phyloP scores from a whole-genome alignment of 805 yeast genomes.

The Ogataea pilisensis region DNA sequence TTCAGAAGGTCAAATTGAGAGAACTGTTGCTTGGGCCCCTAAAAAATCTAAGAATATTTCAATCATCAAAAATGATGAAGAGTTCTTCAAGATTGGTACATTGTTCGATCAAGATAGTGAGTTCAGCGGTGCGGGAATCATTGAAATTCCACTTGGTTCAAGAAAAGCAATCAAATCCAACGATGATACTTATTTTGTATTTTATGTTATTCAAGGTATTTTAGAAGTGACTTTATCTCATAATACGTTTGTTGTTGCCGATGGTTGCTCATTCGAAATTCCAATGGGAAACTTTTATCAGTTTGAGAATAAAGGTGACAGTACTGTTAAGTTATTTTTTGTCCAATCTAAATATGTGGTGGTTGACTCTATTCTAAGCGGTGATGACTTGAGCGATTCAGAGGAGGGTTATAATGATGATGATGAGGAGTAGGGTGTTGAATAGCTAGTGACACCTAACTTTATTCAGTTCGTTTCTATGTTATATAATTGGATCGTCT shows the following conservation, averaged over 20 bases:
- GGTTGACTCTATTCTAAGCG: slow-evolving; percentile 25
- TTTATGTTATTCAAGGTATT: slow-evolving; percentile 68
- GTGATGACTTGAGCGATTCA: slow-evolving; percentile 17
- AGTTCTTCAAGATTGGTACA: slow-evolving; percentile 58
- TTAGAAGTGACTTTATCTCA: slow-evolving; percentile 64
- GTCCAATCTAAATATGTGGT: slow-evolving; percentile 57
- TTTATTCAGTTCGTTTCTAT: neutral
- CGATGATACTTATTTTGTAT: slow-evolving; percentile 65
- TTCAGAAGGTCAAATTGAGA: slow-evolving; percentile 37
- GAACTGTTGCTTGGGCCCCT: slow-evolving; percentile 65
- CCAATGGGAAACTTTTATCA: slow-evolving; percentile 76
- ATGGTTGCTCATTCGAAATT: slow-evolving; percentile 77
- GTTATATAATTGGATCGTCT: too few relatives aligned
- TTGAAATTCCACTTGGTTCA: slow-evolving; percentile 60
- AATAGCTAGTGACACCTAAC: neutral
- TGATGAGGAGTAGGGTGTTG: neutral
- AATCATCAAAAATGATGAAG: slow-evolving; percentile 37
- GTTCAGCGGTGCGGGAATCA: slow-evolving; percentile 68
- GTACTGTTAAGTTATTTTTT: slow-evolving; percentile 63
- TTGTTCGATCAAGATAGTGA: slow-evolving; percentile 61
- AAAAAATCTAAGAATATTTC: slow-evolving; percentile 45
- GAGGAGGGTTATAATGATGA: slow-evolving; percentile 4
- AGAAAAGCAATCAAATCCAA: slow-evolving; percentile 58
- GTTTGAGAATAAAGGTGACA: slow-evolving; percentile 56
- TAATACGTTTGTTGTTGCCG: slow-evolving; percentile 53